Percentiles rank a stretch among this genome's conserved stretches.
phyloP scores from a whole-genome alignment of 257 asterid genomes.

The Verbena officinalis region DNA sequence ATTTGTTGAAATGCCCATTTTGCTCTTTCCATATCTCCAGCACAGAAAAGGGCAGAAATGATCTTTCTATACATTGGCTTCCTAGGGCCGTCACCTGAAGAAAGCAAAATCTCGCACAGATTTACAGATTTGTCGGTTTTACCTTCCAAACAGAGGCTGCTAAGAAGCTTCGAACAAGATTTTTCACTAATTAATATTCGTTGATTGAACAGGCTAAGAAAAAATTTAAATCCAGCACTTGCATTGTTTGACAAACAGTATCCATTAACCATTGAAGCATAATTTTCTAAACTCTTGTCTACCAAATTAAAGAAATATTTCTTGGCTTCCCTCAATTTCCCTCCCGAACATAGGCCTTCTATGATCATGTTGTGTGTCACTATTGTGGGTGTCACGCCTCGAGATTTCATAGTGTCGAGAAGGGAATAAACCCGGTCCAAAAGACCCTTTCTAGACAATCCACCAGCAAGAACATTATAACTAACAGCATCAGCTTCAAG shows the following conservation, averaged over 20 bases:
- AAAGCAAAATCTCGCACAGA: slow-evolving; percentile 40
- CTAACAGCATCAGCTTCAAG: too few species aligned
- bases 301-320: slow-evolving; percentile 50
- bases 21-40: slow-evolving; percentile 71
- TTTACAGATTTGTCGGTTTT: slow-evolving; percentile 43
- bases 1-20: slow-evolving; percentile 55
- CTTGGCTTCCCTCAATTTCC: slow-evolving; percentile 48
- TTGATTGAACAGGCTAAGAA: slow-evolving; percentile 36
- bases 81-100: slow-evolving; percentile 48
- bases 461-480: too few species aligned
- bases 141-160: slow-evolving; percentile 63
- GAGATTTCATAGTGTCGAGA: slow-evolving; percentile 56
- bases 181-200: slow-evolving; percentile 43
- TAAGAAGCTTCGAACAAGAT: slow-evolving; percentile 59
- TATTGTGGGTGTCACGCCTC: slow-evolving; percentile 54
- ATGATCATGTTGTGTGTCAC: slow-evolving; percentile 67
- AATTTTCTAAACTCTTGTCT: slow-evolving; percentile 58
- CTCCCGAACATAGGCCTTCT: slow-evolving; percentile 61
- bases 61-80: slow-evolving; percentile 49
- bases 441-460: too few species aligned
- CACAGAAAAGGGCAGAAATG: slow-evolving; percentile 61
- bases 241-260: slow-evolving; percentile 61
- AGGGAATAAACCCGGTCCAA: slow-evolving; percentile 33
- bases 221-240: slow-evolving; percentile 49
- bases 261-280: slow-evolving; percentile 70